Base-by-base conservation (phyloP, 495 filamentous ascomycete genomes). In the Astrocystis sublimbata region DNA sequence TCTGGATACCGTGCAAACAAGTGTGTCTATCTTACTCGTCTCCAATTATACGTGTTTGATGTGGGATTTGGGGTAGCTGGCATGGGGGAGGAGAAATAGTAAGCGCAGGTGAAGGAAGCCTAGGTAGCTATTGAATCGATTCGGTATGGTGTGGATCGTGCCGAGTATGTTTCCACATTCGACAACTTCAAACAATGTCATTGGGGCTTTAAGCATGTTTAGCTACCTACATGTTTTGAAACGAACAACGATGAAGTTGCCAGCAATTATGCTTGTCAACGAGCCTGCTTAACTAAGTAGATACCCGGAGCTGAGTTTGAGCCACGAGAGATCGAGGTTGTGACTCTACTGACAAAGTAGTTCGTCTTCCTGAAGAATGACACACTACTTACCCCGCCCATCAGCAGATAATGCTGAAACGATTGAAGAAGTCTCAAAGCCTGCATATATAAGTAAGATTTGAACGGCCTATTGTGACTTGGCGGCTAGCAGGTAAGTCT, bases 331-430 rank as follows among this genome's bases (percentile, higher is more conserved):
- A 8, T 38, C 49, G 38, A 47, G 19, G 42, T 31, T 15, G 41
- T 13, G 36, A 5, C 54, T 24, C 46, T 41, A 35, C 38, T 13
- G 54, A 26, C n/a, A 21, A 58, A 46, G 54, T 58, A 40, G 46
- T 41, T 58, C 41, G 15, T 12, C 21, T 45, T 33, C 9, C 51
- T 49, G 15, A 6, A 8, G 3, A 49, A 54, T 17, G 51, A 38
- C 12, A 30, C 33, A 21, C 30, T 52, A 17, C 28, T 33, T 36
- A 10, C 31, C 31, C 17, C 30, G 7, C 49, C 10, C 0, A 10
- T 52, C 19, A 9, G 1, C 13, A 15, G 21, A 9, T 12, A n/a
- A 36, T 10, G 17, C 23, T 19, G 36, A 52, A 31, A 17, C 30
- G 8, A 33, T 15, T 19, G n/a, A n/a, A n/a, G n/a, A n/a, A n/a